Percentiles rank a stretch among this genome's conserved stretches.
phyloP scores from a whole-genome alignment of 2,329 filamentous ascomycete genomes.

The Pestalotiopsis sp. region DNA sequence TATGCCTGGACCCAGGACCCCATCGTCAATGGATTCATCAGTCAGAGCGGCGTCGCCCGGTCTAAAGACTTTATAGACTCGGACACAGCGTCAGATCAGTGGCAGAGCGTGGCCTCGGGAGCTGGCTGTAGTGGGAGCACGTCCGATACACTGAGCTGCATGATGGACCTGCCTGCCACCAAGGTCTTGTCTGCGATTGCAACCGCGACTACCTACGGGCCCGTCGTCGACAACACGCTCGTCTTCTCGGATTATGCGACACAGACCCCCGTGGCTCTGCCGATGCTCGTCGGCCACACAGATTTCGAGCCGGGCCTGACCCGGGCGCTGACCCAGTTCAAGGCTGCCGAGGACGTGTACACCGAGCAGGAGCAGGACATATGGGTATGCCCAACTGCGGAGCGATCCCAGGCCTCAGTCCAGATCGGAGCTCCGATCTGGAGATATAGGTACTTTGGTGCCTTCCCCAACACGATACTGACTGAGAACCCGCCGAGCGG shows the following conservation, averaged over 20 bases:
- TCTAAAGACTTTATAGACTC: not conserved
- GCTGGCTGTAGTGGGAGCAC: not conserved
- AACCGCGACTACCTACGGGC: not conserved
- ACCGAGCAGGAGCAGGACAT: not conserved
- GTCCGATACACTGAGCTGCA: not conserved
- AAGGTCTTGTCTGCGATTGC: not conserved
- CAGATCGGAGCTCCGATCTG: not conserved
- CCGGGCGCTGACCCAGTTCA: not conserved
- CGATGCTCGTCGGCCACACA: slow-evolving; percentile 8
- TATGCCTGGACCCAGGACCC: slow-evolving; percentile 8
- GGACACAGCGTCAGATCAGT: slow-evolving; percentile 1
- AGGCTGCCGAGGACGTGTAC: not conserved
- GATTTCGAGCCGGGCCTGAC: slow-evolving; percentile 8
- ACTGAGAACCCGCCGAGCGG: slow-evolving; percentile 4
- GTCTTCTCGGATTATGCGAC: slow-evolving; percentile 9
- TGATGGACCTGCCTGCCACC: not conserved
- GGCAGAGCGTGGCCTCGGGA: not conserved
- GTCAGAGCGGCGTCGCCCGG: not conserved
- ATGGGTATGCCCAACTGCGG: not conserved
- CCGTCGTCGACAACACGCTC: slow-evolving; percentile 1
- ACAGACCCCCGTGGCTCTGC: not conserved
- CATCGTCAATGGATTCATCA: slow-evolving; percentile 8
- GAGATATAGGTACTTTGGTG: slow-evolving; percentile 8
- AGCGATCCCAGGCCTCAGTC: not conserved
- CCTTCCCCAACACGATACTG: slow-evolving; percentile 6